These are phyloP conservation scores for Apiotrichum brassicae DNA, from an alignment of 1,284 basidiomycete genomes.

Conservation along the genomic window DNA sequence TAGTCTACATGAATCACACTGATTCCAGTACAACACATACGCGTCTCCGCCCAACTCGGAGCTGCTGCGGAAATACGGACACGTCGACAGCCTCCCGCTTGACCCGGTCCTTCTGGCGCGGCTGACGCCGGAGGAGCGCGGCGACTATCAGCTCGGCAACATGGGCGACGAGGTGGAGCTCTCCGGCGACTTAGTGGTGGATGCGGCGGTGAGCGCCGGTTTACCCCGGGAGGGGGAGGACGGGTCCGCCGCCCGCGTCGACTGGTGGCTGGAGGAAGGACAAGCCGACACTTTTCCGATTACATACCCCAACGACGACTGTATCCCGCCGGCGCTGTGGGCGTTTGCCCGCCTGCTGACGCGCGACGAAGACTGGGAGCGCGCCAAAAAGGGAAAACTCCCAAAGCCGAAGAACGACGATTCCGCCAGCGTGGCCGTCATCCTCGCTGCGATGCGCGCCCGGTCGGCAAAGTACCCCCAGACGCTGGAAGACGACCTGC, in stretches of 20 bases:
- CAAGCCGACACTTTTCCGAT: constrained; percentile 75
- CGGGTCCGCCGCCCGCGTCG: constrained; percentile 54
- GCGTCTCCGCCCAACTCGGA: constrained; percentile 93
- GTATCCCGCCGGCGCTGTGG: constrained; percentile 56
- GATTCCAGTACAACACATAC: constrained; percentile 82
- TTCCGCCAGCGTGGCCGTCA: constrained; percentile 38
- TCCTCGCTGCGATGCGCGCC: constrained; percentile 51
- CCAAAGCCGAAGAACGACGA: constrained; percentile 67
- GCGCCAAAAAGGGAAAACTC: constrained; percentile 63
- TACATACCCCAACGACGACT: constrained; percentile 48
- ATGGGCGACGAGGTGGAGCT: constrained; percentile 83
- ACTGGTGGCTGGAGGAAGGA: constrained; percentile 85
- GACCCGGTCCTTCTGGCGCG: constrained; percentile 35
- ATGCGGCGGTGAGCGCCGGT: constrained; percentile 41
- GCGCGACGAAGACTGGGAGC: constrained; percentile 61
- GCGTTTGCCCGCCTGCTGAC: constrained; percentile 67
- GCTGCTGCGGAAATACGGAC: constrained; percentile 85
- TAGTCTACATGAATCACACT: not conserved
- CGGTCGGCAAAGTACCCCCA: constrained; percentile 5
- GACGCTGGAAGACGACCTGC: constrained; percentile 34
- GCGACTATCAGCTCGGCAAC: constrained; percentile 55
- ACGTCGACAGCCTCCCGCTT: constrained; percentile 71
- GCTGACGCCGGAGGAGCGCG: constrained; percentile 19
- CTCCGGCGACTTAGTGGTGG: constrained; percentile 67
- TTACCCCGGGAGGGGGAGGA: constrained; percentile 42